phyloP scores from a whole-genome alignment of 2,329 filamentous ascomycete species.

The Penicillium sp. region DNA sequence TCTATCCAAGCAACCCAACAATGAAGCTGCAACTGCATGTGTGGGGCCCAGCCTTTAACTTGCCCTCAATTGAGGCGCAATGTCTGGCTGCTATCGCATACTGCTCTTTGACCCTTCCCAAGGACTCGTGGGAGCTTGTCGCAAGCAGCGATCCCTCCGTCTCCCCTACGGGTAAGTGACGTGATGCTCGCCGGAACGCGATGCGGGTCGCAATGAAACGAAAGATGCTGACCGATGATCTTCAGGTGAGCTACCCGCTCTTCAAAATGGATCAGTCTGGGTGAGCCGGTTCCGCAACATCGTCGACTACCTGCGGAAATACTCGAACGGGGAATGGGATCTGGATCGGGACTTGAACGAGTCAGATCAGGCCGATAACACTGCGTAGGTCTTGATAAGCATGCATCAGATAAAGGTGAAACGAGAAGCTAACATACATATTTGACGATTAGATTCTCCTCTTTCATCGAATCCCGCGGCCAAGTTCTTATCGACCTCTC shows the following conservation, averaged over 20 bases:
- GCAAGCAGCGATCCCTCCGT: slow-evolving; percentile 71
- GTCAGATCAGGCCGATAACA: slow-evolving; percentile 49
- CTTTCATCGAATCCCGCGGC: slow-evolving; percentile 74
- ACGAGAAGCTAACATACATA: slow-evolving; percentile 1
- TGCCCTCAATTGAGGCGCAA: slow-evolving; percentile 88
- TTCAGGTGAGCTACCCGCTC: slow-evolving; percentile 57
- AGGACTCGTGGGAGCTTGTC: slow-evolving; percentile 67
- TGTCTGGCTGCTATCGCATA: slow-evolving; percentile 83
- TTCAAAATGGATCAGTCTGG: slow-evolving; percentile 57
- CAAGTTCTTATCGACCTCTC: slow-evolving; percentile 79
- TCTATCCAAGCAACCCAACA: slow-evolving; percentile 14
- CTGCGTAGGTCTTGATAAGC: slow-evolving; percentile 44
- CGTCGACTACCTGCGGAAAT: slow-evolving; percentile 51
- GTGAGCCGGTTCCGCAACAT: slow-evolving; percentile 57
- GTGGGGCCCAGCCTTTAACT: slow-evolving; percentile 84
- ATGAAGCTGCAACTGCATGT: slow-evolving; percentile 76
- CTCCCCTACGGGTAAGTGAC: slow-evolving; percentile 67
- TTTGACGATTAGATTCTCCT: slow-evolving; percentile 45
- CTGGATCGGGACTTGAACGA: slow-evolving; percentile 47
- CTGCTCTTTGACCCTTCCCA: slow-evolving; percentile 63
- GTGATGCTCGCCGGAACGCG: slow-evolving; percentile 11
- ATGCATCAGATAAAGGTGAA: background rate
- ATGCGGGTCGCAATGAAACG: background rate
- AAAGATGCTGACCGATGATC: slow-evolving; percentile 10
- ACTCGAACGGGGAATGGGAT: slow-evolving; percentile 51